Conservation (phyloP, 345 rosid species). For the Citrus cavaleriei region DNA sequence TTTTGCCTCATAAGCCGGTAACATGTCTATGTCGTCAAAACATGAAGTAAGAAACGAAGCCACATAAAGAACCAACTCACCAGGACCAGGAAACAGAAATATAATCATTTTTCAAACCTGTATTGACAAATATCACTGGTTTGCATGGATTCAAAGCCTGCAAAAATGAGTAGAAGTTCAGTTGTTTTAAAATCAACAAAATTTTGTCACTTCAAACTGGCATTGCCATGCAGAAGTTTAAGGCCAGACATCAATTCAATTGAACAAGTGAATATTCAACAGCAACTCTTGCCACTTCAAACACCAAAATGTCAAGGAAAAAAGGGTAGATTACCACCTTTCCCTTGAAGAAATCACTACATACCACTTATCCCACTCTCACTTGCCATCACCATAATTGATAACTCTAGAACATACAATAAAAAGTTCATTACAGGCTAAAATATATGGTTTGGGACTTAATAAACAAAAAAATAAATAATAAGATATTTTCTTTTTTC, state of each 20-base stretch:
- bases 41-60: slow-evolving; percentile 13
- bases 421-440: too few relatives aligned
- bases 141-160: slow-evolving; percentile 73
- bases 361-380: too few relatives aligned
- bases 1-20: slow-evolving; percentile 74
- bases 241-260: background rate
- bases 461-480: too few relatives aligned
- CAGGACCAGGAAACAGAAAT: slow-evolving; percentile 7
- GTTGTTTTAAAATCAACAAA: background rate
- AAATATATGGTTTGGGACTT: too few relatives aligned
- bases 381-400: too few relatives aligned
- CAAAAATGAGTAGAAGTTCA: slow-evolving; percentile 19
- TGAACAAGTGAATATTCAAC: background rate
- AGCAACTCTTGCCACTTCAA: background rate
- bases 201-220: background rate
- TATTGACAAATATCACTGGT: slow-evolving; percentile 67
- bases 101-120: slow-evolving; percentile 49
- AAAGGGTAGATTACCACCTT: too few relatives aligned
- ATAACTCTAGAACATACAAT: too few relatives aligned
- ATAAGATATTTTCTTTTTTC: too few relatives aligned
- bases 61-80: slow-evolving; percentile 8
- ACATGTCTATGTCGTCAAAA: slow-evolving; percentile 45
- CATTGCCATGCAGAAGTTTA: background rate
- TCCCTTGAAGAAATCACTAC: too few relatives aligned
- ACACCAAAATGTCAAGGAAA: background rate